A percentile compares a stretch with the other conserved stretches of the same genome.
Conservation (phyloP, 768 basidiomycete species). For the Tulasnella sp. region DNA sequence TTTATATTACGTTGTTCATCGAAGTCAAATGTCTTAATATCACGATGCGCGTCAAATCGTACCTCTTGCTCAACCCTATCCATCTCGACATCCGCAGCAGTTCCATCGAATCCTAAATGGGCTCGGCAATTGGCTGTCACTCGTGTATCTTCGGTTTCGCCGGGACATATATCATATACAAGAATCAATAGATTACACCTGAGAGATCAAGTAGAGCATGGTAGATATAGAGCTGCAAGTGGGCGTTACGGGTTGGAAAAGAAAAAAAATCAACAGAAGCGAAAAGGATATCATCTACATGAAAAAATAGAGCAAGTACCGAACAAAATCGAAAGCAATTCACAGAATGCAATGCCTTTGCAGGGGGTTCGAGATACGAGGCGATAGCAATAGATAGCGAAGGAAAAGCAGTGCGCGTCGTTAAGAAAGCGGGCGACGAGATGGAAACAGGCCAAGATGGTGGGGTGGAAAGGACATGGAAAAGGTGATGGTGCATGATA, state of each 20-base stretch:
- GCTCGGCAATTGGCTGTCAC: too few species aligned
- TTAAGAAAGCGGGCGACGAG: neutral
- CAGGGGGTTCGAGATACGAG: neutral
- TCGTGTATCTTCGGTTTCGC: too few species aligned
- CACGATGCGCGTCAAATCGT: too few species aligned
- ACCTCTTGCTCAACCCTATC: too few species aligned
- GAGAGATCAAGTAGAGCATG: neutral
- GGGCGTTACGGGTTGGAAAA: neutral
- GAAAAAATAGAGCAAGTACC: neutral
- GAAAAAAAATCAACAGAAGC: neutral
- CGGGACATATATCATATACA: neutral
- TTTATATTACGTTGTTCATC: too few species aligned
- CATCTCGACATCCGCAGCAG: too few species aligned
- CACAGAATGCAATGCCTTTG: neutral
- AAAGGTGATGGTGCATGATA: neutral
- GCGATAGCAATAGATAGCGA: constrained; percentile 19
- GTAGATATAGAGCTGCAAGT: neutral
- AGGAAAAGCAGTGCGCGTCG: neutral
- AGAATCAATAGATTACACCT: neutral
- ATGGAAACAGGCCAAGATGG: neutral
- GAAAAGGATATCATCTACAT: neutral
- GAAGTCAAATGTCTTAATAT: too few species aligned
- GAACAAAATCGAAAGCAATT: neutral
- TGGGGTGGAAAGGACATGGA: neutral
- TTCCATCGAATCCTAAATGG: too few species aligned